Base-by-base conservation (phyloP, 495 filamentous ascomycete genomes). In the Penicillium bovifimosum region DNA sequence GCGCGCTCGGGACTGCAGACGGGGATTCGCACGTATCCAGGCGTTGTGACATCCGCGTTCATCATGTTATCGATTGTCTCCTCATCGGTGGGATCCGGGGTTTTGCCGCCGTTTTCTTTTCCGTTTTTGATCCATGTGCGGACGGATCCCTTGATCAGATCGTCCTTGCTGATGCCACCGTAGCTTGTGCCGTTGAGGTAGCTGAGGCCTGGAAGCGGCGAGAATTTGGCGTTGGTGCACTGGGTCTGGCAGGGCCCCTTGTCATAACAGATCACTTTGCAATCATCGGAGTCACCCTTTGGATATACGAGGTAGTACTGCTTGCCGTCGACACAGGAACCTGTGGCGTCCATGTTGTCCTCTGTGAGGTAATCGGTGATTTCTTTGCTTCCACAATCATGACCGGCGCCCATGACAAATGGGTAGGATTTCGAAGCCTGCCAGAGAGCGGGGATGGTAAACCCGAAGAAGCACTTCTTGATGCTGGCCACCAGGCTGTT, bases 331-430 rank as follows among this genome's bases (percentile, higher is more conserved):
- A 51, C 42, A 52, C 68, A 71, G 36, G 29, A 55, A 16, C 47
- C 40, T 5, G 63, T 64, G 11, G 28, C 45, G 0, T 61, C 29
- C 50, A 47, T 52, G 31, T 52, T 61, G 45, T 68, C 68, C 6
- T 60, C 26, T 55, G 9, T 10, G 24, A 60, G 18, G 45, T 68
- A 69, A 6, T 60, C 26, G 57, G 8, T 13, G 17, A 60, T 14
- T 24, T 61, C 53, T 26, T 66, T 52, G 33, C 32, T 16, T 8
- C 40, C 52, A 39, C 68, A 73, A 10, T 9, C 41, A 40, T 50
- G 36, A 34, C 66, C 68, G 0, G 69, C 60, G 61, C 70, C 67
- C 14, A 69, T 40, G 41, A 72, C 43, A 39, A 72, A 72, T 20
- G 67, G 45, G 42, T 57, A 54, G 3, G 44, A 41, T 2, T 46